Percentiles rank a stretch among this genome's conserved stretches.
phyloP scores from a whole-genome alignment of 352 stramenopile species.

The Pelagophyceae sp. region DNA sequence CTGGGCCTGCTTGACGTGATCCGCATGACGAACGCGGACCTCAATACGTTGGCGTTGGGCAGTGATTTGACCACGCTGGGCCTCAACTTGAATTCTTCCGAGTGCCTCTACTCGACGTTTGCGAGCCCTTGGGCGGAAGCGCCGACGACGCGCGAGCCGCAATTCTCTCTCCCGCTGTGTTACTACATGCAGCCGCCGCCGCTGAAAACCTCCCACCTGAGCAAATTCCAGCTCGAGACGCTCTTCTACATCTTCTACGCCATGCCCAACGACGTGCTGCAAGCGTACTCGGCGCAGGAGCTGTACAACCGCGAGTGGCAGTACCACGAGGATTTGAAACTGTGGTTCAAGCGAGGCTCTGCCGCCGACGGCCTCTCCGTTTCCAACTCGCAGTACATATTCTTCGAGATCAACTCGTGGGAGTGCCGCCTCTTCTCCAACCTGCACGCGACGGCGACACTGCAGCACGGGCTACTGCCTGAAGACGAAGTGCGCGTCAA shows the following conservation, averaged over 20 bases:
- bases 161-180: constrained; percentile 60
- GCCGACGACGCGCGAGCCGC: constrained; percentile 55
- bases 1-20: constrained; percentile 67
- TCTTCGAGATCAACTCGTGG: constrained; percentile 87
- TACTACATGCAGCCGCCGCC: constrained; percentile 86
- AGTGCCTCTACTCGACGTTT: constrained; percentile 69
- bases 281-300: constrained; percentile 69
- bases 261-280: constrained; percentile 92
- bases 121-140: constrained; percentile 61
- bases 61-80: constrained; percentile 69
- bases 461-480: constrained; percentile 72
- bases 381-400: constrained; percentile 67
- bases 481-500: constrained; percentile 90
- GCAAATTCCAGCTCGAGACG: constrained; percentile 95
- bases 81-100: constrained; percentile 68
- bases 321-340: constrained; percentile 90
- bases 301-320: constrained; percentile 88
- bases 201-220: constrained; percentile 84
- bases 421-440: constrained; percentile 75
- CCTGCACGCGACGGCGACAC: constrained; percentile 30
- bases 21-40: constrained; percentile 72
- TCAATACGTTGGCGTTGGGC: constrained; percentile 61
- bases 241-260: constrained; percentile 99
- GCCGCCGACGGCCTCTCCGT: not conserved
- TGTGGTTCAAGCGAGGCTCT: constrained; percentile 58